phyloP scores from a whole-genome alignment of 140 eudicot genomes.

The Oenanthe javanica region DNA sequence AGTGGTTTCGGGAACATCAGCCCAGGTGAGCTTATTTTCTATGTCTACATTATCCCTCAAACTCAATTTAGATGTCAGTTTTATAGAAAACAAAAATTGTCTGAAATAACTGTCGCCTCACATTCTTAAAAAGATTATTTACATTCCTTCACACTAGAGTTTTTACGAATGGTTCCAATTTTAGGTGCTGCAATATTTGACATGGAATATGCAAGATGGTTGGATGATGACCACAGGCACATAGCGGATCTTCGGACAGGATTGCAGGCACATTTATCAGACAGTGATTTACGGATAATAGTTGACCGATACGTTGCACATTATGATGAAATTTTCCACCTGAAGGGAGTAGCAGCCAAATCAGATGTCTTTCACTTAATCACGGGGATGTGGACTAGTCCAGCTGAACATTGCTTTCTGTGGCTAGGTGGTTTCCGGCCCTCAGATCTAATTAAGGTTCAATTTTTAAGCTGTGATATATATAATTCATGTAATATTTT shows the following conservation, averaged over 20 bases:
- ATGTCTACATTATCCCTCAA: not conserved
- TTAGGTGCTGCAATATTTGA: constrained; percentile 90
- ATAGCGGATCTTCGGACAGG: constrained; percentile 74
- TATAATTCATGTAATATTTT: not conserved
- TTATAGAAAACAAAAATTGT: not conserved
- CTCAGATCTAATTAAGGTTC: constrained; percentile 89
- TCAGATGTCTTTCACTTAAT: constrained; percentile 91
- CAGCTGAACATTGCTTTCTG: constrained; percentile 95
- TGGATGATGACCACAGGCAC: constrained; percentile 84
- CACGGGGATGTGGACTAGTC: constrained; percentile 93
- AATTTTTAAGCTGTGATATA: not conserved
- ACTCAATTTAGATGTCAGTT: not conserved
- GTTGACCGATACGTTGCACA: constrained; percentile 76
- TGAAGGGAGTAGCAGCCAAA: constrained; percentile 73
- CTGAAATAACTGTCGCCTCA: not conserved
- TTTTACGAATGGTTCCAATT: not conserved
- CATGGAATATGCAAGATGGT: constrained; percentile 95
- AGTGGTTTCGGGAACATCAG: constrained; percentile 60
- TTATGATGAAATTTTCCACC: constrained; percentile 72
- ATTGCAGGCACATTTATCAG: constrained; percentile 72
- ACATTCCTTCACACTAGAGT: not conserved
- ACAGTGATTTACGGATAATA: constrained; percentile 60
- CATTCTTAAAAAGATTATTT: not conserved
- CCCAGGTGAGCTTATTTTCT: constrained; percentile 44
- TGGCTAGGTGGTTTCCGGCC: constrained; percentile 99